A percentile compares a stretch with the other conserved stretches of the same genome.
phyloP scores from a whole-genome alignment of 2,329 filamentous ascomycete genomes.

The Akanthomyces dipterigenus region DNA sequence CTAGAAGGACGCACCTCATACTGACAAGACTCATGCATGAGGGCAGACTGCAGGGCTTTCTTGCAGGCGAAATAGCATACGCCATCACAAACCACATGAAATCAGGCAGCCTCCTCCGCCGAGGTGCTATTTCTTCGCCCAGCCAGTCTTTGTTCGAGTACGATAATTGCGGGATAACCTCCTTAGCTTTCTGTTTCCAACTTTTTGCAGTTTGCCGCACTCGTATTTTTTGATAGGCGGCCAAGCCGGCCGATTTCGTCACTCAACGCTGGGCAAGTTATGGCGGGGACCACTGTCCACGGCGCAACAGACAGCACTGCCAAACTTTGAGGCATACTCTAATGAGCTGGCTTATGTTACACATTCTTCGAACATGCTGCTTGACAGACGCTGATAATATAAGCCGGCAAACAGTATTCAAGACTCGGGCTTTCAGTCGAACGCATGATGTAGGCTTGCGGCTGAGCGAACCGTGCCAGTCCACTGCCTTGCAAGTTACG shows the following conservation, averaged over 20 bases:
- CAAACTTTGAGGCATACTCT: neutral
- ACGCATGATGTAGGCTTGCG: neutral
- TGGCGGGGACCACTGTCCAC: neutral
- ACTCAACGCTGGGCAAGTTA: neutral
- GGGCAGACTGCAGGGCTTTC: slow-evolving; percentile 6
- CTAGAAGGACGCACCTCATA: neutral
- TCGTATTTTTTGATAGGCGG: neutral
- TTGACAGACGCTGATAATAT: no score
- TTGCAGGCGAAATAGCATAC: neutral
- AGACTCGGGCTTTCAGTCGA: neutral
- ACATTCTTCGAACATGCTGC: no score
- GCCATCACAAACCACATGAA: neutral
- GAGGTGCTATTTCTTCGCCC: no score
- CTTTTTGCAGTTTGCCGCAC: neutral
- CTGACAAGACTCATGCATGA: neutral
- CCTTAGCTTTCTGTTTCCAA: neutral
- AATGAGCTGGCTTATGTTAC: no score
- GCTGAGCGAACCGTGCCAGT: neutral
- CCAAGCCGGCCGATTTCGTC: neutral
- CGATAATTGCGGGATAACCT: neutral
- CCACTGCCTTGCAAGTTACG: neutral
- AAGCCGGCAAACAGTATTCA: neutral
- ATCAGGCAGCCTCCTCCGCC: neutral
- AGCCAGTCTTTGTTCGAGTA: neutral
- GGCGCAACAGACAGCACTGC: neutral